Evolutionary conservation across 371 early-diverging fungal genomes (phyloP).

Genomic region (Mucor mucedo): DNA sequence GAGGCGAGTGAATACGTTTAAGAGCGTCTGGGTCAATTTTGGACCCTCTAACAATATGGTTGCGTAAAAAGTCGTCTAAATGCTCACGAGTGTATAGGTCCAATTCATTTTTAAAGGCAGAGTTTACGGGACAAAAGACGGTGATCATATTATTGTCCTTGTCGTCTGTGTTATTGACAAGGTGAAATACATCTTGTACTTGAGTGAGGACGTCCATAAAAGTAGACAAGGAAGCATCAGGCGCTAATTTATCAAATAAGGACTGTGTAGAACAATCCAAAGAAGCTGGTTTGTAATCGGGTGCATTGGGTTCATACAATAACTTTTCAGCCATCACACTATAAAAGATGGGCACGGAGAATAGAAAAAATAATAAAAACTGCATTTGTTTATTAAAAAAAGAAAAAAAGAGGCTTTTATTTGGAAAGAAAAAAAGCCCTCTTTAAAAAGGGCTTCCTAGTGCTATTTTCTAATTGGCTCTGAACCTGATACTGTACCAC

Average conservation of each 20-base stretch:
- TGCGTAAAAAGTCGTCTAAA: slow-evolving; percentile 37
- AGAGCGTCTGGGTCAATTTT: slow-evolving; percentile 29
- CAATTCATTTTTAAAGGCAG: slow-evolving; percentile 37
- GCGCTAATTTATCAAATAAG: slow-evolving; percentile 53
- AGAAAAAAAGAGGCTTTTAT: slow-evolving; percentile 8
- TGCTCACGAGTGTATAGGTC: slow-evolving; percentile 20
- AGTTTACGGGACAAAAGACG: slow-evolving; percentile 48
- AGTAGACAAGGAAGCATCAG: slow-evolving; percentile 47
- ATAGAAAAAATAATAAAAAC: slow-evolving; percentile 6
- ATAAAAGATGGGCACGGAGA: slow-evolving; percentile 2
- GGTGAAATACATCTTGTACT: slow-evolving; percentile 34
- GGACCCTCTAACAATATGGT: slow-evolving; percentile 43
- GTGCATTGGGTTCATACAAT: slow-evolving; percentile 45
- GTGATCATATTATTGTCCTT: slow-evolving; percentile 31
- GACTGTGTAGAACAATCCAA: slow-evolving; percentile 28
- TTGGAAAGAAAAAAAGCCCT: slow-evolving; percentile 5
- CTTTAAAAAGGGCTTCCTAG: background rate
- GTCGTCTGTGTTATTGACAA: slow-evolving; percentile 37
- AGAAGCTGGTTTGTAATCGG: slow-evolving; percentile 32
- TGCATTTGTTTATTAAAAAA: slow-evolving; percentile 5
- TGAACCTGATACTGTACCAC: slow-evolving; percentile 25
- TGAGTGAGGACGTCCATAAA: slow-evolving; percentile 51
- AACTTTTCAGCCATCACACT: slow-evolving; percentile 22
- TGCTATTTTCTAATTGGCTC: slow-evolving; percentile 9
- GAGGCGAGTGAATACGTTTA: slow-evolving; percentile 16